Base-by-base conservation (phyloP, 805 yeast species). In the Ogataea neopini region DNA sequence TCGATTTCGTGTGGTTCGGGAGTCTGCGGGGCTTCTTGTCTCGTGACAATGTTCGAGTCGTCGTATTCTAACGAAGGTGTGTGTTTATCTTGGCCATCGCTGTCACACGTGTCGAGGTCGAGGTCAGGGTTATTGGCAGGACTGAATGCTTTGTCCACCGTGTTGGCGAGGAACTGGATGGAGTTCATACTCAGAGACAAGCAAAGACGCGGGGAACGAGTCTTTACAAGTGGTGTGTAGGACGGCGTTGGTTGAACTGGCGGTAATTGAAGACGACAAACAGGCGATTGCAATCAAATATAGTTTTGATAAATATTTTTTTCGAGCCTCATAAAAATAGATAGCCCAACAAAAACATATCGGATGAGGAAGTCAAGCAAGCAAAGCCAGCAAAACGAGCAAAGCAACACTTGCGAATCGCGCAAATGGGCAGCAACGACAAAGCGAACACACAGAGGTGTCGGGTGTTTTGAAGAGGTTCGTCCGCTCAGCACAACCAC, bases 61-160 rank as follows among this genome's bases (percentile, higher is more conserved):
- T 47, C 53, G 10, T 44, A 18, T 17, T 35, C 25, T 11, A 20
- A 17, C 15, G 23, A 13, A 14, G 34, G 32, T n/a, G 43, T 23
- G 46, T 43, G 36, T 33, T 20, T 19, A 22, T 17, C 3, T 17
- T 26, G n/a, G n/a, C n/a, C n/a, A n/a, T 19, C 43, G 15, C 9
- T 7, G 10, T 7, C 10, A n/a, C 26, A 19, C 3, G n/a, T 14
- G 20, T 39, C 46, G 11, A 40, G n/a, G n/a, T n/a, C n/a, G n/a
- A n/a, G n/a, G n/a, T n/a, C 17, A 18, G 32, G 19, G 10, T 11
- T 34, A 6, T 25, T 35, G 10, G 52, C 39, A 8, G 60, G 59
- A 19, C 50, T 52, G 33, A 63, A 54, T 19, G 67, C 66, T 48
- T 57, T 62, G 38, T 63, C 69, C 33, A 64, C 69, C 14, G 61